Evolutionary conservation across 495 filamentous ascomycete species (phyloP), one percentile per base, ranked within the genome.

Genomic region (Cercophora scortea): DNA sequence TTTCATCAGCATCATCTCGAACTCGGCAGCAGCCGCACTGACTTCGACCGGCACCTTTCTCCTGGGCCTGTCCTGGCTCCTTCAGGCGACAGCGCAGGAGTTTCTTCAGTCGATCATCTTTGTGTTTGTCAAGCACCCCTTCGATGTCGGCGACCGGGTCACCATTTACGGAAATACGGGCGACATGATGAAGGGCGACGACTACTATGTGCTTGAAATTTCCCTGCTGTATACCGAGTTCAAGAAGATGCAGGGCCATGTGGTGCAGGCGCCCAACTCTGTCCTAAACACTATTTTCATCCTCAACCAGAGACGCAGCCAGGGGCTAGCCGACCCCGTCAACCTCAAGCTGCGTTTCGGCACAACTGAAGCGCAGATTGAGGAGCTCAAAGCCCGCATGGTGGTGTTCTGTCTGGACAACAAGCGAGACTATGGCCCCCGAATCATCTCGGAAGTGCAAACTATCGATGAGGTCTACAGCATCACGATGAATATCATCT

Each of bases 61-160:
- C 18, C 77, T 96, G 6, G 93, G 89, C 8, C 76, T 96, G 8
- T 90, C 89, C 1, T 97, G 93, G 92, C 72, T 96, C 25, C 87
- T 97, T 61, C 86, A 88, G 36, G 86, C 86, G 2, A 97, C 93
- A 0, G 92, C 92, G 0, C 90, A 96, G 62, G 93, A 96, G 59
- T 95, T 96, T 56, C 77, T 96, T 1, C 74, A 94, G 61, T 94
- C 89, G 2, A 78, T 92, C 57, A 86, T 96, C 56, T 97, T 97
- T 61, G 91, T 97, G 53, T 95, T 97, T 59, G 87, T 97, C 62
- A 97, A 97, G 73, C 92, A 97, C 65, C 92, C 92, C 5, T 97
- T 96, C 59, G 93, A 97, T 65, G 93, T 96, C 12, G 92, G 92
- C 55, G 92, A 97, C 67, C 83, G 92, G 49, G 89, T 97, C 3